These are phyloP conservation scores for Pythium insidiosum DNA, from an alignment of 352 stramenopile species.

Conservation along the genomic window DNA sequence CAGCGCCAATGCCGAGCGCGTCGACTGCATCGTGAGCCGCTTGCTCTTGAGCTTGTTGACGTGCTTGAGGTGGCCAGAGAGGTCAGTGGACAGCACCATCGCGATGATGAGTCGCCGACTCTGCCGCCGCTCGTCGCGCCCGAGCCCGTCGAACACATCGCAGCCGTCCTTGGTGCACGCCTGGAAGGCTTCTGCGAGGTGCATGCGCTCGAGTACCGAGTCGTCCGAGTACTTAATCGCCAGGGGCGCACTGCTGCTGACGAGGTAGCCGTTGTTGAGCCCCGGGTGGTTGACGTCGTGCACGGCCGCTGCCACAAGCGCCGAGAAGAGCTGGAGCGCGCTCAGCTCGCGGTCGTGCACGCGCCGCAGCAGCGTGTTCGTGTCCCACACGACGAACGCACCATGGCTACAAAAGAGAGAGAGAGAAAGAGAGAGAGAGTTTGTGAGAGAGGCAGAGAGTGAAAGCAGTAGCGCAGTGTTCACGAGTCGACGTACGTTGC, in stretches of 20 bases:
- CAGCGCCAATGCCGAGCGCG: slow-evolving; percentile 20
- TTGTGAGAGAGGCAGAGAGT: neutral
- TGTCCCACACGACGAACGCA: slow-evolving; percentile 62
- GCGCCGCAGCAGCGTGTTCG: slow-evolving; percentile 55
- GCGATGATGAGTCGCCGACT: slow-evolving; percentile 68
- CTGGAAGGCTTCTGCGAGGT: slow-evolving; percentile 63
- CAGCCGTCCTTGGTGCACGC: slow-evolving; percentile 54
- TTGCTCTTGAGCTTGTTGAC: slow-evolving; percentile 76
- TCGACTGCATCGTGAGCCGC: slow-evolving; percentile 23
- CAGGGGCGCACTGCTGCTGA: slow-evolving; percentile 73
- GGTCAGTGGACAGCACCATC: slow-evolving; percentile 80
- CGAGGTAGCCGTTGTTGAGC: slow-evolving; percentile 88
- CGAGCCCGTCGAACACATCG: slow-evolving; percentile 61
- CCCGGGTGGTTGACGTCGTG: slow-evolving; percentile 92
- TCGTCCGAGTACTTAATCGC: slow-evolving; percentile 92
- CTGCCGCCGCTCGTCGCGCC: slow-evolving; percentile 33
- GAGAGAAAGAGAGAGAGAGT: neutral
- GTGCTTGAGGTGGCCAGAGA: slow-evolving; percentile 67
- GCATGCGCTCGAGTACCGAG: slow-evolving; percentile 85
- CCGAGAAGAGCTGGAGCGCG: slow-evolving; percentile 58
- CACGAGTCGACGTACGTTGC: slow-evolving; percentile 35
- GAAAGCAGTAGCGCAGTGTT: too few relatives aligned
- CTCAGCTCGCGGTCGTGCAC: slow-evolving; percentile 26
- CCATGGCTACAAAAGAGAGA: slow-evolving; percentile 32
- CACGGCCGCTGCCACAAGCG: slow-evolving; percentile 83